phyloP scores from a whole-genome alignment of 169 alveolate genomes.

The Cryptosporidium ryanae region DNA sequence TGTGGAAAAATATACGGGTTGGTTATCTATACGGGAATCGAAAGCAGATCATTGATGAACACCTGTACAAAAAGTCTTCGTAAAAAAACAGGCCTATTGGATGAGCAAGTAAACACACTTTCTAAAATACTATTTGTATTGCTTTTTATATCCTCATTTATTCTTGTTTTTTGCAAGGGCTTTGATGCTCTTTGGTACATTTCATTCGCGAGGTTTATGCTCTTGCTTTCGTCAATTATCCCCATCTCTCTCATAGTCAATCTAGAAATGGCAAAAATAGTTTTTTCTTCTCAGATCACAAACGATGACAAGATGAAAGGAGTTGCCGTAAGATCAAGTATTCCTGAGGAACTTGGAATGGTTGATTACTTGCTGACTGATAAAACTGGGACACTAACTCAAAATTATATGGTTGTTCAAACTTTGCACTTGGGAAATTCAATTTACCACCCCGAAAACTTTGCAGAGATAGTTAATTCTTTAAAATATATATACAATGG shows the following conservation, averaged over 20 bases:
- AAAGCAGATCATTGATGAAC: slow-evolving; percentile 89
- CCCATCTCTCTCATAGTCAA: slow-evolving; percentile 97
- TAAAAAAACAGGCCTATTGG: slow-evolving; percentile 82
- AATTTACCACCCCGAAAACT: slow-evolving; percentile 54
- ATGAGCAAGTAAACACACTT: slow-evolving; percentile 82
- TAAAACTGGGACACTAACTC: slow-evolving; percentile 98
- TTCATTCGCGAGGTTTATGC: slow-evolving; percentile 86
- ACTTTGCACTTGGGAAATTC: slow-evolving; percentile 79
- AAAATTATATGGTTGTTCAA: slow-evolving; percentile 94
- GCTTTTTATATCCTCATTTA: slow-evolving; percentile 78
- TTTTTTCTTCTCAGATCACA: slow-evolving; percentile 88
- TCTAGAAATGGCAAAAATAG: slow-evolving; percentile 95
- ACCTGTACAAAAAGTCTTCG: slow-evolving; percentile 71
- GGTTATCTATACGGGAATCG: slow-evolving; percentile 94
- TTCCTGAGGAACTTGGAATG: slow-evolving; percentile 98
- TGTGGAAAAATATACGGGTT: slow-evolving; percentile 92
- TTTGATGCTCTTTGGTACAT: slow-evolving; percentile 82
- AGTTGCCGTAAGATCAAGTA: slow-evolving; percentile 91
- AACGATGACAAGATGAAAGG: slow-evolving; percentile 92
- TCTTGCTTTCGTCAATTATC: slow-evolving; percentile 94
- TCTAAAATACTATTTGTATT: slow-evolving; percentile 80
- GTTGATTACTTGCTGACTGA: slow-evolving; percentile 94
- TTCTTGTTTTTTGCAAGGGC: slow-evolving; percentile 79
- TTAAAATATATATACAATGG: slow-evolving; percentile 15
- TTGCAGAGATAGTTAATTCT: slow-evolving; percentile 75